Evolutionary conservation across 202 grass and related monocot genomes (phyloP).

Genomic region (Panicum virgatum): DNA sequence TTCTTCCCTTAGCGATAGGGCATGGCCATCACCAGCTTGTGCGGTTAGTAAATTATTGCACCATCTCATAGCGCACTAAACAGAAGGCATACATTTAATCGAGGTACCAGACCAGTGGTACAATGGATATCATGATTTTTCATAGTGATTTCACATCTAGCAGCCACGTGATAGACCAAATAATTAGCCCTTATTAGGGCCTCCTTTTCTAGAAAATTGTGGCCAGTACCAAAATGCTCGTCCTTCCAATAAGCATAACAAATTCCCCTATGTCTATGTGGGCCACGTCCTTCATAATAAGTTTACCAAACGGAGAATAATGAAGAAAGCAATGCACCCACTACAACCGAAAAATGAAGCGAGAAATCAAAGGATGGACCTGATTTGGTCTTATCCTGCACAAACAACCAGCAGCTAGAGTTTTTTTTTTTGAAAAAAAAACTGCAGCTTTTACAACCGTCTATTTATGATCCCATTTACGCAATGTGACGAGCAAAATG

Average conservation of each 20-base stretch:
- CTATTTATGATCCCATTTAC: not conserved
- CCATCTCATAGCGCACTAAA: slow-evolving; percentile 35
- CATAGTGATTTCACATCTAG: not conserved
- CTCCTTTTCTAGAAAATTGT: not conserved
- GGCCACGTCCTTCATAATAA: slow-evolving; percentile 40
- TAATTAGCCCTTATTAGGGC: not conserved
- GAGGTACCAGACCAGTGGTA: slow-evolving; percentile 7
- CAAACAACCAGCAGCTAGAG: slow-evolving; percentile 1
- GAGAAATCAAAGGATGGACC: slow-evolving; percentile 26
- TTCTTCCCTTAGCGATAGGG: slow-evolving; percentile 27
- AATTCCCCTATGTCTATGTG: not conserved
- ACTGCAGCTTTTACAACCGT: not conserved
- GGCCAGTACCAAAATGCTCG: not conserved
- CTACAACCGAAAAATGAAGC: slow-evolving; percentile 30
- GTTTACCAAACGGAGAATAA: slow-evolving; percentile 28
- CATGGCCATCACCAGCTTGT: not conserved
- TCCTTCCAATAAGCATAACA: not conserved
- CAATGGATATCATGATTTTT: slow-evolving; percentile 23
- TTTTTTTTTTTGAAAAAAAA: not conserved
- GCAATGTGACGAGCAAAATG: slow-evolving; percentile 17
- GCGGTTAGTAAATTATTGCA: slow-evolving; percentile 17
- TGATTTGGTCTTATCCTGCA: not conserved
- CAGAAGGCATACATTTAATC: too few species aligned
- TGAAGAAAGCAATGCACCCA: not conserved
- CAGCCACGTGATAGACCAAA: slow-evolving; percentile 9